phyloP scores from a whole-genome alignment of 176 grass and related monocot species.

The Themeda triandra region DNA sequence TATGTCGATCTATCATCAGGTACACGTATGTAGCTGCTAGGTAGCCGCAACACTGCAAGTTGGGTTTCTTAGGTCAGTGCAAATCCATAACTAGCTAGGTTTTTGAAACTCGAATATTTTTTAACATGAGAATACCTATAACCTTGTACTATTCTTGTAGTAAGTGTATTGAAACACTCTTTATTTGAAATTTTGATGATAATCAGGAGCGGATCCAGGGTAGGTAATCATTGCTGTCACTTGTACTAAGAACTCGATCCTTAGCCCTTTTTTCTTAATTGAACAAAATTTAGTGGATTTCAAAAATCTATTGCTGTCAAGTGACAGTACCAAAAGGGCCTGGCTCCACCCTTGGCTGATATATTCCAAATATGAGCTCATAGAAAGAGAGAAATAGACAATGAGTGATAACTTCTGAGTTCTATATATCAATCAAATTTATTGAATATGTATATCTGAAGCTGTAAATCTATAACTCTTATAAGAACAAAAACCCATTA shows the following conservation, averaged over 20 bases:
- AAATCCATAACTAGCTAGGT: not conserved
- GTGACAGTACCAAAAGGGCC: too few species aligned
- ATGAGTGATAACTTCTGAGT: not conserved
- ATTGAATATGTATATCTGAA: not conserved
- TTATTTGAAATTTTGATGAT: not conserved
- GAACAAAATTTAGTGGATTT: too few species aligned
- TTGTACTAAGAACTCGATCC: too few species aligned
- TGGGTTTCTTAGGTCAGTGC: not conserved
- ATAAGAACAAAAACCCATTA: too few species aligned
- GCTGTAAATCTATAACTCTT: not conserved
- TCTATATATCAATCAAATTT: too few species aligned
- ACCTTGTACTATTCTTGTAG: not conserved
- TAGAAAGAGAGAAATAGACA: not conserved
- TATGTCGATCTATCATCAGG: not conserved
- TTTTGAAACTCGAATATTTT: not conserved
- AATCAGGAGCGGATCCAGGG: not conserved
- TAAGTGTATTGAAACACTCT: not conserved
- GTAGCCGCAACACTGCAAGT: not conserved
- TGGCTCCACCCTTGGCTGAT: not conserved
- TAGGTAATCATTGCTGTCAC: too few species aligned
- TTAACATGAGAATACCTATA: not conserved
- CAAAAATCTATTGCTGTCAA: too few species aligned
- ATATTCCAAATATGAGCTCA: not conserved
- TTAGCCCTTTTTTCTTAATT: too few species aligned
- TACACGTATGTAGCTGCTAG: not conserved